Percentiles rank a stretch among this genome's conserved stretches.
phyloP scores from a whole-genome alignment of 2,329 filamentous ascomycete species.

The Monosporascus ibericus region DNA sequence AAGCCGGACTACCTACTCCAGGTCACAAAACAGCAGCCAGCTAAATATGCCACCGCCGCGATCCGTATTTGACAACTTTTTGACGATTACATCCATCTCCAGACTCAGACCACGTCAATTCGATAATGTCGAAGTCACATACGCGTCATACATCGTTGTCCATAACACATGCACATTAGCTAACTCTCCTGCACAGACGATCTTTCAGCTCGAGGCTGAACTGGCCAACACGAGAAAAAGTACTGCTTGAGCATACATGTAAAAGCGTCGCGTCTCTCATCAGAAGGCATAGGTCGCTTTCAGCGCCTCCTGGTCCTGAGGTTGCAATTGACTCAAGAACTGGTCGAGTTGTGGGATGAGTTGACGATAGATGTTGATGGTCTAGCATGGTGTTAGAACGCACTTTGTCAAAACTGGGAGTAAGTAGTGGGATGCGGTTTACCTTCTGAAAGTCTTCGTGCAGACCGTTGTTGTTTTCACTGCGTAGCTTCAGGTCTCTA shows the following conservation, averaged over 20 bases:
- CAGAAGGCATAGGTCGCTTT: slow-evolving; percentile 34
- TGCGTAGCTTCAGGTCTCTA: slow-evolving; percentile 55
- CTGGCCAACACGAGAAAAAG: neutral
- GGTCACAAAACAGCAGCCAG: neutral
- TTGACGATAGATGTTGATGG: slow-evolving; percentile 36
- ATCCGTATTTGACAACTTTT: neutral
- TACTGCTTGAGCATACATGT: neutral
- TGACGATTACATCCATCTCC: neutral
- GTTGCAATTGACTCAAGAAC: slow-evolving; percentile 35
- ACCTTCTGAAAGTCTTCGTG: slow-evolving; percentile 73
- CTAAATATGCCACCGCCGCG: neutral
- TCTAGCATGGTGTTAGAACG: neutral
- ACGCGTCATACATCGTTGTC: neutral
- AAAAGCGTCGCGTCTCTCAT: neutral
- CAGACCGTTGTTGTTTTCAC: slow-evolving; percentile 57
- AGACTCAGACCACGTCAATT: neutral
- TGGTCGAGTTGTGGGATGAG: slow-evolving; percentile 40
- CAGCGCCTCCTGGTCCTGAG: slow-evolving; percentile 32
- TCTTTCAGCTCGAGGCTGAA: neutral
- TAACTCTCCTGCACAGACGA: neutral
- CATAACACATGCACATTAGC: neutral
- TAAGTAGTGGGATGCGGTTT: slow-evolving; percentile 25
- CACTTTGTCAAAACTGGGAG: slow-evolving; percentile 1
- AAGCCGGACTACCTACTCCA: neutral
- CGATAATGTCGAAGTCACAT: neutral